phyloP scores from a whole-genome alignment of 2,329 filamentous ascomycete genomes.

The Fusarium pseudocircinatum region DNA sequence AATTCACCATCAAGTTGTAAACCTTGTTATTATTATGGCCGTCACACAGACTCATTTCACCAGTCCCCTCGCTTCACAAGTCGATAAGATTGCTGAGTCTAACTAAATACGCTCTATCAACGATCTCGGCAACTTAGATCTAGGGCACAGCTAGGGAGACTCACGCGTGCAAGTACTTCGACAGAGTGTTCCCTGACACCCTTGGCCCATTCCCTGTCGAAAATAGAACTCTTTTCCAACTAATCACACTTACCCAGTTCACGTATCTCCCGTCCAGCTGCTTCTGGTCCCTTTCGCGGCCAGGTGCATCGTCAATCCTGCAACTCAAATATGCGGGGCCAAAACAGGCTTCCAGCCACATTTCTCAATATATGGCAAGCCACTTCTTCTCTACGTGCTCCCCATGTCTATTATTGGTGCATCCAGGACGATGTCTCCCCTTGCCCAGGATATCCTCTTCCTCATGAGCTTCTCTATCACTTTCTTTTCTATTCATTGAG shows the following conservation, averaged over 20 bases:
- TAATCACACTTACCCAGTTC: too few relatives aligned
- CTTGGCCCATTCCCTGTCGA: not conserved
- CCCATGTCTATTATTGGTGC: too few relatives aligned
- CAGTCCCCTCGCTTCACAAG: fast-evolving
- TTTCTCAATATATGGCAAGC: fast-evolving
- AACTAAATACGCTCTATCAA: too few relatives aligned
- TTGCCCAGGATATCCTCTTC: too few relatives aligned
- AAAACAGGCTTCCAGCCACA: not conserved
- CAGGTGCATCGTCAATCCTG: not conserved
- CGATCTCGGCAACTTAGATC: too few relatives aligned
- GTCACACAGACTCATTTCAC: fast-evolving
- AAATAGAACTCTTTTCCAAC: too few relatives aligned
- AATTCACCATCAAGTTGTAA: not conserved
- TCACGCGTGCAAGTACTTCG: too few relatives aligned
- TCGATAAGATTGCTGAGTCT: too few relatives aligned
- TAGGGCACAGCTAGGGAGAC: too few relatives aligned
- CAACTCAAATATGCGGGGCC: not conserved
- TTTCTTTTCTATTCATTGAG: not conserved
- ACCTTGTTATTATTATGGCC: not conserved
- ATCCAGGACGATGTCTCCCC: too few relatives aligned
- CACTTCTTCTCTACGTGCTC: not conserved
- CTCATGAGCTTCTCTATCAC: too few relatives aligned
- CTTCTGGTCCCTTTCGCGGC: not conserved
- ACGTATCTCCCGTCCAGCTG: not conserved
- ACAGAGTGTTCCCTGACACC: too few relatives aligned